Conservation (phyloP, 345 rosid species). For the Populus alba region DNA sequence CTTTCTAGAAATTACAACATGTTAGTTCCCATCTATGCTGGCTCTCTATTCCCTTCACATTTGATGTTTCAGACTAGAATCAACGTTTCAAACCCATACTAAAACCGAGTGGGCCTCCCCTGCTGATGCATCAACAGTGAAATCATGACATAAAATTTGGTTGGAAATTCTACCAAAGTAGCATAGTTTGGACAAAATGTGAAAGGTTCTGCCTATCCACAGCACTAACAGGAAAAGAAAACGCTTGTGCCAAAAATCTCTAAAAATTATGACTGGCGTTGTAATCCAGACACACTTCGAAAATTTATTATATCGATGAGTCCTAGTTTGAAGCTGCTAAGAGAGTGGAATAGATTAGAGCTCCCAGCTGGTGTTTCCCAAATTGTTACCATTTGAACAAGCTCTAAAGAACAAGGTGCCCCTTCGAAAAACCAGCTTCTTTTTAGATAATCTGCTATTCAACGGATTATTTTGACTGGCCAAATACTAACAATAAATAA, state of each 20-base stretch:
- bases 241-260: not conserved
- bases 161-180: not conserved
- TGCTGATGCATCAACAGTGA: not conserved
- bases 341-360: not conserved
- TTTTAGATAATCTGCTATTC: too few relatives aligned
- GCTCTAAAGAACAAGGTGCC: too few relatives aligned
- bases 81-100: not conserved
- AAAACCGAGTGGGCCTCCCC: not conserved
- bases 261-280: not conserved
- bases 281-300: not conserved
- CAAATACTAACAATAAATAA: too few relatives aligned
- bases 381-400: not conserved
- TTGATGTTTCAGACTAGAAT: not conserved
- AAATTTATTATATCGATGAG: not conserved
- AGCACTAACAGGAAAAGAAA: not conserved
- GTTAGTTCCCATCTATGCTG: not conserved
- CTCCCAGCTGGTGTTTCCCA: not conserved
- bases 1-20: not conserved
- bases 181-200: not conserved
- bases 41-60: not conserved
- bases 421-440: too few relatives aligned
- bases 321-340: not conserved
- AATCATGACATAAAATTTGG: not conserved
- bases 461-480: too few relatives aligned
- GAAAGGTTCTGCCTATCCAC: not conserved